Evolutionary conservation across 2,329 filamentous ascomycete genomes (phyloP), one percentile per base, ranked within the genome.

Genomic region (Geosmithia flava): DNA sequence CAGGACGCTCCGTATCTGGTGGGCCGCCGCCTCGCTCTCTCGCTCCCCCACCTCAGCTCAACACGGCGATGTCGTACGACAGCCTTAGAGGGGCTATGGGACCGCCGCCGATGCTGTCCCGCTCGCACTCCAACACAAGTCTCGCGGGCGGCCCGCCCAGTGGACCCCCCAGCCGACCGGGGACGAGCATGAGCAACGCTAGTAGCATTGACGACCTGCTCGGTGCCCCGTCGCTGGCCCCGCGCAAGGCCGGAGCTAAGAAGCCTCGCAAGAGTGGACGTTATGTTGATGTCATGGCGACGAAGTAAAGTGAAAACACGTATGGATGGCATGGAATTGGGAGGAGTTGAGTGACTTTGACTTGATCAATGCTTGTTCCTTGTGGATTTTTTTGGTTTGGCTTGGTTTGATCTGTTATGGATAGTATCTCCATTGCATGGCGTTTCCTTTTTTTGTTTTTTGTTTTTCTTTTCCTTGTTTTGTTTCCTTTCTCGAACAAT

Each of bases 281-380:
- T 27, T 98, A 98, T 71, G 83, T 98, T 29, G 93, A 98, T 74
- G 88, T 98, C 51, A 96, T 97, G 89, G 85, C 85, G 10, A 16
- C 33, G 10, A 83, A 87, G 59, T 76, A 42, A 42, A 23, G 39
- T 16, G 8, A 39, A 27, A 8, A 27, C 4, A 27, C 23, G 23
- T 27, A 4, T 8, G 4, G 8, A 27, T 27, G 23, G 8, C 23
- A 27, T 27, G 23, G 23, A 27, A 27, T 8, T 8, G 23, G 23
- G 23, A 27, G 4, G 23, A 27, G 23, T 27, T 27, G 8, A 5
- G 23, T 27, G 23, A n/a, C n/a, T n/a, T n/a, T n/a, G n/a, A n/a
- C n/a, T n/a, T n/a, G n/a, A n/a, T n/a, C n/a, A n/a, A n/a, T n/a
- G n/a, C n/a, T n/a, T n/a, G n/a, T n/a, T n/a, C n/a, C n/a, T n/a